A percentile compares a stretch with the other conserved stretches of the same genome.
Evolutionary conservation across 768 basidiomycete genomes (phyloP).

Genomic region (Podaxis carcinomalis): DNA sequence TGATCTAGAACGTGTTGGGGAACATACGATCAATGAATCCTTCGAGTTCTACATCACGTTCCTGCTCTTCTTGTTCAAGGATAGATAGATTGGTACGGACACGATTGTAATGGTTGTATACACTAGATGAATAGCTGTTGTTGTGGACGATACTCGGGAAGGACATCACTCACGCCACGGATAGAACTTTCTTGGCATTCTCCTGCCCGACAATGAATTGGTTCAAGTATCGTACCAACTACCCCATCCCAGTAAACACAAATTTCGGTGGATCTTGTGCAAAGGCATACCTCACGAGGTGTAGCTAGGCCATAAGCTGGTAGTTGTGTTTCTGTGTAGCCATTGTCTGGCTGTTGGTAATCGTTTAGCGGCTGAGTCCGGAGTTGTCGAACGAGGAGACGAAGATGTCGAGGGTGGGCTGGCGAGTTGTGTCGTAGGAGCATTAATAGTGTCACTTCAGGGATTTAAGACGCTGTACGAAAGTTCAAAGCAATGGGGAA

Average conservation of each 20-base stretch:
- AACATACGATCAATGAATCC: constrained; percentile 15
- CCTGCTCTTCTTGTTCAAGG: constrained; percentile 32
- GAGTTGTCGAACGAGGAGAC: constrained; percentile 29
- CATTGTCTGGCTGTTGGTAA: constrained; percentile 14
- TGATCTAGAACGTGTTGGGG: neutral
- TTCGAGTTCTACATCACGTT: constrained; percentile 14
- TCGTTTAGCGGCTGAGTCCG: constrained; percentile 59
- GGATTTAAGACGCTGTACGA: neutral
- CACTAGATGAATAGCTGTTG: constrained; percentile 38
- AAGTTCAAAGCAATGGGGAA: neutral
- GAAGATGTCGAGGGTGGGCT: neutral
- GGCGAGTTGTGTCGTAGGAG: constrained; percentile 1
- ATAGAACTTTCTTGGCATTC: constrained; percentile 87
- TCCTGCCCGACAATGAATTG: constrained; percentile 92
- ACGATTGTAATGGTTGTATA: constrained; percentile 94
- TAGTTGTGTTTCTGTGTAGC: constrained; percentile 7
- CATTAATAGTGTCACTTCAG: constrained; percentile 4
- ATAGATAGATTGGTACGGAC: constrained; percentile 66
- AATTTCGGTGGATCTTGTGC: neutral
- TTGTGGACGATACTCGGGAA: neutral
- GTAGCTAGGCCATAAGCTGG: constrained; percentile 55
- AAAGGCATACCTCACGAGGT: constrained; percentile 38
- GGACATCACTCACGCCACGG: constrained; percentile 73
- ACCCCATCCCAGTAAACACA: constrained; percentile 13
- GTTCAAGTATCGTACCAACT: constrained; percentile 84